Evolutionary conservation across 1,284 basidiomycete genomes (phyloP).

Genomic region (Ceratobasidium theobromae): DNA sequence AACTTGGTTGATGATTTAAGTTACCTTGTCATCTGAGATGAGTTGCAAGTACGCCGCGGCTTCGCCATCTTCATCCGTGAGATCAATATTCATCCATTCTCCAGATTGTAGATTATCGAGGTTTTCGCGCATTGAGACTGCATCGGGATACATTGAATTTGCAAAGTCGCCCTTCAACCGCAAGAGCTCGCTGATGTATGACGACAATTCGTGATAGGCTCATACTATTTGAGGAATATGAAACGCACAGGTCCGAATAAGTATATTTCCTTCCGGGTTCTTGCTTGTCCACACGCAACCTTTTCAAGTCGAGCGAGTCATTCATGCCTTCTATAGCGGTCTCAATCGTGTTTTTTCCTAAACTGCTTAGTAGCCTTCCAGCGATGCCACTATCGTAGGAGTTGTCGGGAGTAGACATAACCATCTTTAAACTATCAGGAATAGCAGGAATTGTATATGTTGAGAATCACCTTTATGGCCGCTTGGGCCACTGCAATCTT

Average conservation of each 20-base stretch:
- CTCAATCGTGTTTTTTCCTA: conserved; percentile 56
- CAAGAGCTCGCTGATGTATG: conserved; percentile 34
- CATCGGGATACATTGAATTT: conserved; percentile 65
- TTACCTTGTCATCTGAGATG: conserved; percentile 67
- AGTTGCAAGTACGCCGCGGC: conserved; percentile 68
- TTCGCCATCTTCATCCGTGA: conserved; percentile 58
- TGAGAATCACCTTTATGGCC: conserved; percentile 57
- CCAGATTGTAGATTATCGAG: conserved; percentile 48
- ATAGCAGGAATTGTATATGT: neutral
- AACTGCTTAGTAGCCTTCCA: conserved; percentile 54
- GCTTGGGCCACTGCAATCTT: conserved; percentile 58
- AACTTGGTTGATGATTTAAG: neutral
- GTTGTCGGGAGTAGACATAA: conserved; percentile 67
- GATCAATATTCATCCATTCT: conserved; percentile 46
- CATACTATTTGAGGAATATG: neutral
- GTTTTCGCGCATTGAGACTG: conserved; percentile 60
- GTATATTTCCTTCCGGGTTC: conserved; percentile 32
- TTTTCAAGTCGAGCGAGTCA: conserved; percentile 38
- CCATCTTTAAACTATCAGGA: too few species aligned
- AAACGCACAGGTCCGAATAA: conserved; percentile 36
- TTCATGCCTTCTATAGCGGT: conserved; percentile 49
- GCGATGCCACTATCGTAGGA: conserved; percentile 63
- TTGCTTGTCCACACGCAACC: conserved; percentile 8
- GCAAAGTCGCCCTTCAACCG: conserved; percentile 69
- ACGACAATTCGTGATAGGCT: neutral